Percentiles rank a stretch among this genome's conserved stretches.
Evolutionary conservation across 73 alveolate species (phyloP).

Genomic region (Paramecium primaurelia): DNA sequence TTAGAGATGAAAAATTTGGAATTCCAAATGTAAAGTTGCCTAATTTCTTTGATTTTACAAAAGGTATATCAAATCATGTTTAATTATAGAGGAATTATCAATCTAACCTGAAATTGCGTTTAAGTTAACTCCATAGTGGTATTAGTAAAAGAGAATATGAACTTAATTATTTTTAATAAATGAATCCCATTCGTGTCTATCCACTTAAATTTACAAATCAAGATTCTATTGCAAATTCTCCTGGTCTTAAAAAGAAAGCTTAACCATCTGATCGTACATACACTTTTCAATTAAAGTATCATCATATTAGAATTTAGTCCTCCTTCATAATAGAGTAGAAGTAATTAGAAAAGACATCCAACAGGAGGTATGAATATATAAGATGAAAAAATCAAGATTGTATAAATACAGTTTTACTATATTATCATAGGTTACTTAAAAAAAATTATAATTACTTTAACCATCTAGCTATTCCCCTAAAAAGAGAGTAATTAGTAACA

Average conservation of each 20-base stretch:
- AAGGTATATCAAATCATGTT: slow-evolving; percentile 1
- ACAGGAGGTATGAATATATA: not conserved
- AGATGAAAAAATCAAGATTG: slow-evolving; percentile 5
- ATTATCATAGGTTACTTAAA: not conserved
- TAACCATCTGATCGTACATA: not conserved
- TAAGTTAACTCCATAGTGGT: slow-evolving; percentile 55
- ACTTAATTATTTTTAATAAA: not conserved
- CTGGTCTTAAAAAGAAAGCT: not conserved
- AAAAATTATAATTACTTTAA: slow-evolving; percentile 4
- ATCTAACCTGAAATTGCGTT: slow-evolving; percentile 53
- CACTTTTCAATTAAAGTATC: not conserved
- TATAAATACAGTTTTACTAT: not conserved
- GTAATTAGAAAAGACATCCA: not conserved
- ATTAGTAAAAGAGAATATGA: slow-evolving; percentile 16
- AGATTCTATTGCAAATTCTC: not conserved
- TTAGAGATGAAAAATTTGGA: slow-evolving; percentile 73
- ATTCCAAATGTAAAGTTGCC: slow-evolving; percentile 72
- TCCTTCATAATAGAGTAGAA: not conserved
- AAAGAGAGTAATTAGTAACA: not conserved
- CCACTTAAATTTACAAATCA: slow-evolving; percentile 1
- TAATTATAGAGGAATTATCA: slow-evolving; percentile 45
- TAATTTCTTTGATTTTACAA: slow-evolving; percentile 60
- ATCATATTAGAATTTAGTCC: not conserved
- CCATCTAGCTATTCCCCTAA: slow-evolving; percentile 12
- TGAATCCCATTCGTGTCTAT: slow-evolving; percentile 26